phyloP scores from a whole-genome alignment of 331 rosid genomes.

The Malus hybrid region DNA sequence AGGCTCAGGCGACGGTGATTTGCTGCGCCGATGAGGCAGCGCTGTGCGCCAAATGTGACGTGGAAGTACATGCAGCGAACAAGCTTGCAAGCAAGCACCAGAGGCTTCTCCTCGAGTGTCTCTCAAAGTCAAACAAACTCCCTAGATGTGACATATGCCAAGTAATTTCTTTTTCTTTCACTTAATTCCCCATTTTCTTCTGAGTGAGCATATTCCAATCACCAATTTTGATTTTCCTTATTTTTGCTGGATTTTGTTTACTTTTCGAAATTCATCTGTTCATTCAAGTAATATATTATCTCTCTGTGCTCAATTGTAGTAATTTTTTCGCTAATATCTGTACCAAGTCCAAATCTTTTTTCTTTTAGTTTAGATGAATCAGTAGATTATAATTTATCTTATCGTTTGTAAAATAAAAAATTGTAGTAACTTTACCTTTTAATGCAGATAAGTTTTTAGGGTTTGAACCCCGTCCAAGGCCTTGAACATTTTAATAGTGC shows the following conservation, averaged over 20 bases:
- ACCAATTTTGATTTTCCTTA: not conserved
- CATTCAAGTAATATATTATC: too few relatives aligned
- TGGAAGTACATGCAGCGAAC: slow-evolving; percentile 86
- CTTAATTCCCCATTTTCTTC: not conserved
- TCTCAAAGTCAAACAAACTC: slow-evolving; percentile 49
- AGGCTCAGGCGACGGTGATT: slow-evolving; percentile 72
- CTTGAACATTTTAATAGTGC: too few relatives aligned
- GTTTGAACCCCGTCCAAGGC: too few relatives aligned
- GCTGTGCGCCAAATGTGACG: slow-evolving; percentile 72
- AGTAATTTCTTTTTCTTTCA: slow-evolving; percentile 20
- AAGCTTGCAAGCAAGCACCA: slow-evolving; percentile 94
- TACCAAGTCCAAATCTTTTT: too few relatives aligned
- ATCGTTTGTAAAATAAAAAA: too few relatives aligned
- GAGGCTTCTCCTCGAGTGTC: slow-evolving; percentile 70
- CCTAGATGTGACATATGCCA: slow-evolving; percentile 92
- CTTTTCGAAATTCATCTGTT: too few relatives aligned
- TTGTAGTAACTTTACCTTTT: too few relatives aligned
- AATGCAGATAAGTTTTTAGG: too few relatives aligned
- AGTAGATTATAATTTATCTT: too few relatives aligned
- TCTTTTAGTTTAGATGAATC: too few relatives aligned
- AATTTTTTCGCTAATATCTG: too few relatives aligned
- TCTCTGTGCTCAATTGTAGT: not conserved
- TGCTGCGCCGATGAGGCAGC: slow-evolving; percentile 95
- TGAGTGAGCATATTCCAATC: not conserved
- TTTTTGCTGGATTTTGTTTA: not conserved